Conservation (phyloP, 2,329 filamentous ascomycete genomes). For the Beauveria sp. region DNA sequence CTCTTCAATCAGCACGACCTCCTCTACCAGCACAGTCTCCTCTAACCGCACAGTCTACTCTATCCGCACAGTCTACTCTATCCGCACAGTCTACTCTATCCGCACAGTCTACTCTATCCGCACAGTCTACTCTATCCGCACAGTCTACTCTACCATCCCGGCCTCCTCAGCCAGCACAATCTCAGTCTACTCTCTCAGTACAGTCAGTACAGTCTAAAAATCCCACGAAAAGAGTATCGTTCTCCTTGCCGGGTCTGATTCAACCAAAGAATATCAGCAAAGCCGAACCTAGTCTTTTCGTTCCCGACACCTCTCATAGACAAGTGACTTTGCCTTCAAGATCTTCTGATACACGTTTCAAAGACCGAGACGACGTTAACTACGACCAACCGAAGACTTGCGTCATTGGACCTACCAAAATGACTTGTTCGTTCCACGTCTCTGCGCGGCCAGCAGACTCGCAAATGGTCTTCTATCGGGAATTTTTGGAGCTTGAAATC, state of each 20-base stretch:
- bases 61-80: too few species aligned
- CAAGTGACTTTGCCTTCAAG: background rate
- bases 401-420: background rate
- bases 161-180: too few species aligned
- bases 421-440: background rate
- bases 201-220: background rate
- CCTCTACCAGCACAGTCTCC: too few species aligned
- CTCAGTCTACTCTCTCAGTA: background rate
- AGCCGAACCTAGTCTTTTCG: conserved; percentile 2
- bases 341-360: too few species aligned
- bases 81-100: too few species aligned
- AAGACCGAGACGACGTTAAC: background rate
- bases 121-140: too few species aligned
- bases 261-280: background rate
- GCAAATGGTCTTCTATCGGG: background rate
- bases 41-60: too few species aligned
- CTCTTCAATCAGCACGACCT: too few species aligned
- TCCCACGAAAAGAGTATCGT: background rate
- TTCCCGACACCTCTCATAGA: background rate
- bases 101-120: too few species aligned
- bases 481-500: conserved; percentile 18
- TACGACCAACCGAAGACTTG: background rate
- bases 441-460: background rate
- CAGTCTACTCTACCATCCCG: too few species aligned
- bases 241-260: background rate